Evolutionary conservation across 371 early-diverging fungal species (phyloP), one percentile per base, ranked within the genome.

Genomic region (Dichotomocladium elegans): DNA sequence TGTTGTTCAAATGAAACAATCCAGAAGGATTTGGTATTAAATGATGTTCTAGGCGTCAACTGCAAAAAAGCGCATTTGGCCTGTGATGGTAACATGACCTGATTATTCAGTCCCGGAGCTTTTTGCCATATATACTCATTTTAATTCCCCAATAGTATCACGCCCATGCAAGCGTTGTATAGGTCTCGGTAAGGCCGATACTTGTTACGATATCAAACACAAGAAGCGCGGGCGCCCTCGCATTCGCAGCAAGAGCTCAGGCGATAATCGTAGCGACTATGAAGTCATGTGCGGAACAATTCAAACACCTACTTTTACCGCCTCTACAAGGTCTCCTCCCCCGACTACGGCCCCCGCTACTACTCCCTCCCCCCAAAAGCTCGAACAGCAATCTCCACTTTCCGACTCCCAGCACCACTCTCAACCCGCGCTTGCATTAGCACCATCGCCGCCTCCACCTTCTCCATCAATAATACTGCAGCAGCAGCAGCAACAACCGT

Each of bases 151-250:
- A 37, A 17, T 37, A 82, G 85, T 80, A 24, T 73, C 72, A 25
- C 50, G 88, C 30, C 88, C 88, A 17, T 88, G 88, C 63, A 82
- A 78, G 51, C 70, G 88, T 27, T 88, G 88, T 61, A 60, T 81
- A 15, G 64, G 82, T 10, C 55, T 81, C n/a, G 79, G 76, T 29
- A 85, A 82, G 60, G 70, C 75, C 28, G 84, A 83, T 44, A 76
- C 80, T n/a, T 88, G 88, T 58, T 63, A 74, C 27, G 88, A 88
- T 53, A 82, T 85, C 17, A 81, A 86, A 61, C 86, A 86, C 61
- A 88, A 86, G 59, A 86, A 86, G 55, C 79, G 88, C 33, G 88
- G 88, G 3, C 79, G 88, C 6, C 88, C 88, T 31, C 81, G 81
- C 60, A 58, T 82, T 28, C 79, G 77, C 30, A 80, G 75, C 53